These are phyloP conservation scores for Penicillium crystallinum DNA, from an alignment of 495 filamentous ascomycete genomes.

Conservation along the genomic window DNA sequence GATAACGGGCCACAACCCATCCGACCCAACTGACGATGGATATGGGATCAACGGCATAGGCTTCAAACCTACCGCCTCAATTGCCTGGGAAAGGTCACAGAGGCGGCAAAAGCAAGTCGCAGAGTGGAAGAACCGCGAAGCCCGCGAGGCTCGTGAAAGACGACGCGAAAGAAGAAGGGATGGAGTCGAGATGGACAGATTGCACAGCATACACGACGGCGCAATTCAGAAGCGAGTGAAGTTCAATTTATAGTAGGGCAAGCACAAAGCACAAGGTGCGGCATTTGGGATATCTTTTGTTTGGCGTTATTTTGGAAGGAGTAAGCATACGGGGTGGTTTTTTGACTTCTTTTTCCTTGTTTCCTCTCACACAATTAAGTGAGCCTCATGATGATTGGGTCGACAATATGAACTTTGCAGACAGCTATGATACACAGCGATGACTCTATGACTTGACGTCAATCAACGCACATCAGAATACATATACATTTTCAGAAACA, in stretches of 20 bases:
- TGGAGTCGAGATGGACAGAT: slow-evolving; percentile 26
- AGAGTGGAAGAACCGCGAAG: slow-evolving; percentile 78
- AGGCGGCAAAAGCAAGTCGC: slow-evolving; percentile 75
- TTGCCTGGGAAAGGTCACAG: slow-evolving; percentile 70
- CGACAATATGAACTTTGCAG: slow-evolving; percentile 11
- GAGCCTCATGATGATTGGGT: slow-evolving; percentile 3
- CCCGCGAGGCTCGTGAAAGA: slow-evolving; percentile 72
- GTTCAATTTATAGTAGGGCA: slow-evolving; percentile 28
- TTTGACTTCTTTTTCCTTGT: neutral
- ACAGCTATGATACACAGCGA: slow-evolving; percentile 28
- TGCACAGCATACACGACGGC: slow-evolving; percentile 29
- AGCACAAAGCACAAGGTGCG: neutral
- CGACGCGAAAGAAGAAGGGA: slow-evolving; percentile 60
- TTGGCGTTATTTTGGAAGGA: neutral
- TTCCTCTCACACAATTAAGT: neutral
- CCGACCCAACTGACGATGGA: slow-evolving; percentile 69
- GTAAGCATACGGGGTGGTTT: neutral
- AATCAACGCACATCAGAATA: slow-evolving; percentile 18
- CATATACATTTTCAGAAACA: slow-evolving; percentile 28
- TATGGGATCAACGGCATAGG: slow-evolving; percentile 87
- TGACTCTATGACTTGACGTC: slow-evolving; percentile 24
- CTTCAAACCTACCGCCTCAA: slow-evolving; percentile 80
- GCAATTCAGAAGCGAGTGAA: slow-evolving; percentile 43
- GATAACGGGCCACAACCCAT: slow-evolving; percentile 74
- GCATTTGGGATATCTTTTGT: neutral